Evolutionary conservation across 768 basidiomycete genomes (phyloP).

Genomic region (Leucocoprinus birnbaumii): DNA sequence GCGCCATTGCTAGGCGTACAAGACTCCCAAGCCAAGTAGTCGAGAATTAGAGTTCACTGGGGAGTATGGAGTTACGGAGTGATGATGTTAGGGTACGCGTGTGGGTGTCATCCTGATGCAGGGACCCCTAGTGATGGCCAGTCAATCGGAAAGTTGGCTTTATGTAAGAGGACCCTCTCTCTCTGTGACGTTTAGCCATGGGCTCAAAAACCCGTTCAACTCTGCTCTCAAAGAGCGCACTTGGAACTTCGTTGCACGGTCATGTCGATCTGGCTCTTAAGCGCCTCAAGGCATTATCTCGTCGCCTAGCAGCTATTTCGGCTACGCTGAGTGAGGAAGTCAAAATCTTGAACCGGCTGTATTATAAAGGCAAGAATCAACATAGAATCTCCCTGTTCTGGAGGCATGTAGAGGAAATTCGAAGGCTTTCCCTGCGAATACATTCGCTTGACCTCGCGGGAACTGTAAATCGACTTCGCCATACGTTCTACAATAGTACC

Average conservation of each 20-base stretch:
- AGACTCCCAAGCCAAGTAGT: not conserved
- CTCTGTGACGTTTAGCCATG: not conserved
- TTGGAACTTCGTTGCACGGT: conserved; percentile 29
- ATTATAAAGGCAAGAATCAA: conserved; percentile 82
- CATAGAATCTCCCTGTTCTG: conserved; percentile 70
- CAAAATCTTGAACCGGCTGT: conserved; percentile 60
- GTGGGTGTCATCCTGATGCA: not conserved
- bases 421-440: conserved; percentile 45
- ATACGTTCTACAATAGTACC: conserved; percentile 47
- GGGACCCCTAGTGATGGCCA: too few relatives aligned
- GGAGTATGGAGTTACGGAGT: not conserved
- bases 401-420: conserved; percentile 59
- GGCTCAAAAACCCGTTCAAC: not conserved
- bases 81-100: not conserved
- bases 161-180: not conserved
- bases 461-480: conserved; percentile 37
- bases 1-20: conserved; percentile 30
- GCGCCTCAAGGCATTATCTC: conserved; percentile 51
- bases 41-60: not conserved
- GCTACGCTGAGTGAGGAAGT: conserved; percentile 46
- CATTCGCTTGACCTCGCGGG: conserved; percentile 26
- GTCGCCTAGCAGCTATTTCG: conserved; percentile 45
- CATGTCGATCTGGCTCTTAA: conserved; percentile 59
- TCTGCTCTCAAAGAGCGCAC: conserved; percentile 18
- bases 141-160: not conserved